Conservation (phyloP, 352 stramenopile species). For the Globisporangium splendens region DNA sequence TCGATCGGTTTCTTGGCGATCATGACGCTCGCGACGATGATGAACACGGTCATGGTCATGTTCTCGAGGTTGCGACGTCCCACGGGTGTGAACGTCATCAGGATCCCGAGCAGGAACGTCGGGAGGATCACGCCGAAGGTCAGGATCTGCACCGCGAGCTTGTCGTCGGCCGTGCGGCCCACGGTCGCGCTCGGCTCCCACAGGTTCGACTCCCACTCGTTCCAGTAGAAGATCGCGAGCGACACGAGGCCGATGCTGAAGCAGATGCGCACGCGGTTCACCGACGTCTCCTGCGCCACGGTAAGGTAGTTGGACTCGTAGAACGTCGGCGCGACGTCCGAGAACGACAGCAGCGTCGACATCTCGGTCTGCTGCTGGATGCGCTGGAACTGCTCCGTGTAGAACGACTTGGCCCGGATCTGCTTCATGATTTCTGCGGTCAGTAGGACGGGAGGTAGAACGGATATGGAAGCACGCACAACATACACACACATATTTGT, state of each 20-base stretch:
- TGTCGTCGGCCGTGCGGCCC: constrained; percentile 35
- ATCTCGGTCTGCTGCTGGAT: constrained; percentile 80
- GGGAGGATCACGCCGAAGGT: constrained; percentile 67
- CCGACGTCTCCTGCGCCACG: constrained; percentile 42
- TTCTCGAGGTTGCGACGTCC: constrained; percentile 57
- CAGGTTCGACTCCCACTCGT: constrained; percentile 40
- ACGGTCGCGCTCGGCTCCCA: constrained; percentile 29
- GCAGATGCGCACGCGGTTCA: constrained; percentile 56
- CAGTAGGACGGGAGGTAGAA: no score
- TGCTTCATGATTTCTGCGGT: constrained; percentile 69
- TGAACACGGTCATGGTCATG: constrained; percentile 56
- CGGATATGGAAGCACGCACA: no score
- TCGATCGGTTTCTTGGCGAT: constrained; percentile 80
- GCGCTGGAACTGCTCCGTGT: constrained; percentile 72
- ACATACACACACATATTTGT: no score
- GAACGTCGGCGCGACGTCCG: constrained; percentile 41
- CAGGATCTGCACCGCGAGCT: constrained; percentile 41
- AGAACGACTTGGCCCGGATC: constrained; percentile 77
- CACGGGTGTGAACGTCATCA: constrained; percentile 47
- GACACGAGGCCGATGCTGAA: constrained; percentile 56
- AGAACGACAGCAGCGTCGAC: constrained; percentile 58
- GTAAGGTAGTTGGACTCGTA: constrained; percentile 68
- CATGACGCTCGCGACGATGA: constrained; percentile 55
- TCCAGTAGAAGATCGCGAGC: constrained; percentile 52
- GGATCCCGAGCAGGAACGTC: constrained; percentile 45